Evolutionary conservation across 805 yeast genomes (phyloP), one percentile per base, ranked within the genome.

Genomic region (Nakazawaea peltata): DNA sequence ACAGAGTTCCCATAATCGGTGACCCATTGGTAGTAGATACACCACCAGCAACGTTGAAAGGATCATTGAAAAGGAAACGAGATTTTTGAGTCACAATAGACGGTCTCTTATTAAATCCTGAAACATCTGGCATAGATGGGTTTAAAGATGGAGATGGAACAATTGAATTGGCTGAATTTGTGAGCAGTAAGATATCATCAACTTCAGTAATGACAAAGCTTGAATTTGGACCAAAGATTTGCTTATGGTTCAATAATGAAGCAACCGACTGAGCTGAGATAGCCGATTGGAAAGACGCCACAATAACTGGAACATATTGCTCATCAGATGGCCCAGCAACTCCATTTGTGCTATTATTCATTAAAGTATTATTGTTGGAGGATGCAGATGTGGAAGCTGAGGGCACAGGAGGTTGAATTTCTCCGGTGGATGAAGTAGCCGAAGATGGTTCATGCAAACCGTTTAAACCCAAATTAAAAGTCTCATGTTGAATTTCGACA

Each of bases 1-100:
- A 15, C 5, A 37, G n/a, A 11, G 36, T 19, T 14, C 33, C 15
- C 29, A 28, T 15, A 32, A 27, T 31, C 33, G 47, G 23, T 32
- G 39, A 50, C 37, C 19, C 44, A 32, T 16, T 41, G 28, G 15
- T 40, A 42, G 17, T 42, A 15, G 36, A 32, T 13, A 41, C 28
- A 18, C 34, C 32, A 8, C 10, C 10, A 21, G 23, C 10, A 31
- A 34, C 32, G 17, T 41, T 55, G 46, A 71, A 70, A 8, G 85
- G 84, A 49, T 79, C 86, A 44, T 78, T 70, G 50, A 80, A 80
- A 26, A 80, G 62, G 47, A 80, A 78, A 45, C 85, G 65, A n/a
- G 83, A 76, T 44, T 83, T 59, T 49, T 74, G 80, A 37, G 65
- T 61, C 25, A 74, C 74, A 32, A 72, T 53, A 13, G 77, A 66